Evolutionary conservation across 768 basidiomycete species (phyloP).

Genomic region (Trichaptum fuscoviolaceum): DNA sequence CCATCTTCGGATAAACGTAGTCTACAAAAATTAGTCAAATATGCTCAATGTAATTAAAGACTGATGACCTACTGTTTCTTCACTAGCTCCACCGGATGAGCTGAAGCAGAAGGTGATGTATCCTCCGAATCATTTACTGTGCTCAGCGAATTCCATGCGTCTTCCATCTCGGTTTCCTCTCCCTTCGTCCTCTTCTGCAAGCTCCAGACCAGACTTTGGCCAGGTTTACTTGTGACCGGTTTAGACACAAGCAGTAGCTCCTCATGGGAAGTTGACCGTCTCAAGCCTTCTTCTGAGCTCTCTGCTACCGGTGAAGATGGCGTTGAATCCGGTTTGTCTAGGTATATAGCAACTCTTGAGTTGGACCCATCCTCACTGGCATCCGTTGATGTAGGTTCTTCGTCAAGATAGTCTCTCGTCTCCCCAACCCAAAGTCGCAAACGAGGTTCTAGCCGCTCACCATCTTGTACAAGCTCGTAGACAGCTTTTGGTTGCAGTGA

Average conservation of each 20-base stretch:
- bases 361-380: neutral
- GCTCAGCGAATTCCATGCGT: neutral
- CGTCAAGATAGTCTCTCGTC: neutral
- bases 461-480: slow-evolving; percentile 51
- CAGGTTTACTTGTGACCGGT: slow-evolving; percentile 1
- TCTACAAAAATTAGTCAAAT: slow-evolving; percentile 2
- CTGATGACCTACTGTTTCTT: neutral
- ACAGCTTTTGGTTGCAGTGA: slow-evolving; percentile 29
- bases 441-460: slow-evolving; percentile 49
- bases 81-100: neutral
- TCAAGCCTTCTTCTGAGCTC: neutral
- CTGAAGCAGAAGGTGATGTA: slow-evolving; percentile 3
- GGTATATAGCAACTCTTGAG: neutral
- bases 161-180: neutral
- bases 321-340: neutral
- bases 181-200: slow-evolving; percentile 5
- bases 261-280: neutral
- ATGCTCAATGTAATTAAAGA: no score
- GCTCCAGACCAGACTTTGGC: slow-evolving; percentile 10
- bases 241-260: slow-evolving; percentile 6
- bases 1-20: slow-evolving; percentile 8
- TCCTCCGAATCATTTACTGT: neutral
- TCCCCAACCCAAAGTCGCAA: slow-evolving; percentile 45
- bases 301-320: neutral
- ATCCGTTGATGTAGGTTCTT: neutral